phyloP scores from a whole-genome alignment of 129 eudicot species.

The Pulicaria dysenterica region DNA sequence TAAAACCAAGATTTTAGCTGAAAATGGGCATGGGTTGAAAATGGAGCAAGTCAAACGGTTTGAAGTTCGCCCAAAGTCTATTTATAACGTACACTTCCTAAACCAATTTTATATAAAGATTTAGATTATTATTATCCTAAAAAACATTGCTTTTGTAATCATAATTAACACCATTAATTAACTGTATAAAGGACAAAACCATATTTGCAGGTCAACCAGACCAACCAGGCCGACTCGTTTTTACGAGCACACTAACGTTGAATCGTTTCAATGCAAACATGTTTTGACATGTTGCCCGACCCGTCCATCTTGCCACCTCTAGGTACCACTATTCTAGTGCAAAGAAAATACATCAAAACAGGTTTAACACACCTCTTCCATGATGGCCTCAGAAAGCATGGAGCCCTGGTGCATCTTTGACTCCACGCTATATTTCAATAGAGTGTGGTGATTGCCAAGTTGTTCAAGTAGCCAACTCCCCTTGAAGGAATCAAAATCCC shows the following conservation, averaged over 20 bases:
- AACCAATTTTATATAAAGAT: background rate
- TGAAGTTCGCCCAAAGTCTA: conserved; percentile 16
- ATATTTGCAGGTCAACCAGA: background rate
- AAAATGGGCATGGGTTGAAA: too few species aligned
- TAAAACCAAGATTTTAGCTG: background rate
- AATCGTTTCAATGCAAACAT: background rate
- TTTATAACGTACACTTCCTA: background rate
- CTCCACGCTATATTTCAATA: conserved; percentile 85
- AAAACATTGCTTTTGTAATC: background rate
- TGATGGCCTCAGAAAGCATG: conserved; percentile 93
- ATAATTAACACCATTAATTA: background rate
- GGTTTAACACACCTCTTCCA: conserved; percentile 78
- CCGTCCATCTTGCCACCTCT: background rate
- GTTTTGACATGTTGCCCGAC: background rate
- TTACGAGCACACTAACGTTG: too few species aligned
- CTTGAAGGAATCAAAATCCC: conserved; percentile 85
- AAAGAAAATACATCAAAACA: conserved; percentile 14
- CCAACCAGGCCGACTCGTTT: background rate
- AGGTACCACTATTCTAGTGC: background rate
- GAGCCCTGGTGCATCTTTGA: conserved; percentile 87
- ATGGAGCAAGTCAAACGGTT: background rate
- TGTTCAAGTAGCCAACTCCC: conserved; percentile 90
- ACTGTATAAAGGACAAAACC: background rate
- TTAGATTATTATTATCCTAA: background rate
- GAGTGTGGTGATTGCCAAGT: conserved; percentile 88